These are phyloP conservation scores for Aquanectria penicillioides DNA, from an alignment of 2,329 filamentous ascomycete species.

Conservation along the genomic window DNA sequence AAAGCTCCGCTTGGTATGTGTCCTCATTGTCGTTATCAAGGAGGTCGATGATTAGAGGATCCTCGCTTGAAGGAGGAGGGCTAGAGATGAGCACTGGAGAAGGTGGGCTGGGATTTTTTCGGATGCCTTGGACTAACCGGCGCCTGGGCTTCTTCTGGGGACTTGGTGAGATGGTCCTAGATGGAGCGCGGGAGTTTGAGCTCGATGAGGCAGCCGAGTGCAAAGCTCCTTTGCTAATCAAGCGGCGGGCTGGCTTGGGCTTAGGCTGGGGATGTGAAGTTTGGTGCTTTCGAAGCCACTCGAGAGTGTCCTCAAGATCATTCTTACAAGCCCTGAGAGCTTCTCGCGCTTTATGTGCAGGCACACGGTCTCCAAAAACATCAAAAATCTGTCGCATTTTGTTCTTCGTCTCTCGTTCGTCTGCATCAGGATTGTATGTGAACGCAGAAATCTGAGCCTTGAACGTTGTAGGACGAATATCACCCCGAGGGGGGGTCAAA, in stretches of 20 bases:
- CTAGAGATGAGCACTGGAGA: conserved; percentile 32
- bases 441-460: conserved; percentile 52
- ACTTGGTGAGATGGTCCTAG: conserved; percentile 38
- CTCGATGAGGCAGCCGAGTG: conserved; percentile 29
- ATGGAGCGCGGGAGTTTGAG: conserved; percentile 26
- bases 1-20: conserved; percentile 49
- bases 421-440: conserved; percentile 59
- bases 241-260: conserved; percentile 41
- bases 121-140: conserved; percentile 51
- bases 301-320: conserved; percentile 50
- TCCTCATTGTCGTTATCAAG: conserved; percentile 55
- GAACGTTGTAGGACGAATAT: conserved; percentile 70
- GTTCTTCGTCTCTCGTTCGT: conserved; percentile 48
- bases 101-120: conserved; percentile 41
- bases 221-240: conserved; percentile 45
- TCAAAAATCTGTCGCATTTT: conserved; percentile 51
- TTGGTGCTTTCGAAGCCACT: conserved; percentile 40
- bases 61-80: conserved; percentile 46
- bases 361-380: conserved; percentile 45
- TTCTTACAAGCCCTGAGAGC: conserved; percentile 46
- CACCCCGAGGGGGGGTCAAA: conserved; percentile 63
- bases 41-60: conserved; percentile 48
- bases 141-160: conserved; percentile 46
- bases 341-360: conserved; percentile 45
- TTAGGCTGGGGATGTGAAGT: conserved; percentile 18